Conservation (phyloP, 164 flowering plant genomes). For the Stephania japonica region DNA sequence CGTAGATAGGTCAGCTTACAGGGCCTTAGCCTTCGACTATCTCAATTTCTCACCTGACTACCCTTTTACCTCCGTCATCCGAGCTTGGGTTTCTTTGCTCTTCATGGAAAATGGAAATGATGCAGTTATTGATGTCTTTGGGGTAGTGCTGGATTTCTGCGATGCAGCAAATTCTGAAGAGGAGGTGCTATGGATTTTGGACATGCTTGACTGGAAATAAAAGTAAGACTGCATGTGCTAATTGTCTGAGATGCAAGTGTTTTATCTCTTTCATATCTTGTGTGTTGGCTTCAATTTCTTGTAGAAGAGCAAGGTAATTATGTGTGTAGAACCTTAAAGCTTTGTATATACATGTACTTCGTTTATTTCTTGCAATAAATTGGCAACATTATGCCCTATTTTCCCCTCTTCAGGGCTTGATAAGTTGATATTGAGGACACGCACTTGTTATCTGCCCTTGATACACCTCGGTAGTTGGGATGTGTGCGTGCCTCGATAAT, state of each 20-base stretch:
- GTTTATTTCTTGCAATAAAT: not conserved
- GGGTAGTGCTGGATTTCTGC: conserved; percentile 78
- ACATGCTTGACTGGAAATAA: conserved; percentile 81
- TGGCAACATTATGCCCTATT: not conserved
- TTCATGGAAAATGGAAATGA: conserved; percentile 62
- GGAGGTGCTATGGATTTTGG: conserved; percentile 82
- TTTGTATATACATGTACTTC: not conserved
- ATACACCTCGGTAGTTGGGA: too few relatives aligned
- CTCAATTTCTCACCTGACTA: conserved; percentile 71
- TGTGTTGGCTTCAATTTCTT: not conserved
- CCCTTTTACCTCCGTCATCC: conserved; percentile 61
- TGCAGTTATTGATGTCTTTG: conserved; percentile 66
- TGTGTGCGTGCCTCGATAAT: too few relatives aligned
- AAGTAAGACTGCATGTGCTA: not conserved
- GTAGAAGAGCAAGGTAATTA: not conserved
- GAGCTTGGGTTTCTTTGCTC: conserved; percentile 87
- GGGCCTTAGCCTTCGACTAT: conserved; percentile 82
- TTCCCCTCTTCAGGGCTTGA: not conserved
- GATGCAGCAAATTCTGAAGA: conserved; percentile 75
- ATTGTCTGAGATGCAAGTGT: not conserved
- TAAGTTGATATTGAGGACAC: not conserved
- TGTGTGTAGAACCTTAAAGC: not conserved
- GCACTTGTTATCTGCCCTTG: too few relatives aligned
- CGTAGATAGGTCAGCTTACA: conserved; percentile 53
- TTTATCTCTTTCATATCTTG: not conserved